These are phyloP conservation scores for Meyerozyma elateridarum DNA, from an alignment of 1,139 yeast genomes.

Conservation along the genomic window DNA sequence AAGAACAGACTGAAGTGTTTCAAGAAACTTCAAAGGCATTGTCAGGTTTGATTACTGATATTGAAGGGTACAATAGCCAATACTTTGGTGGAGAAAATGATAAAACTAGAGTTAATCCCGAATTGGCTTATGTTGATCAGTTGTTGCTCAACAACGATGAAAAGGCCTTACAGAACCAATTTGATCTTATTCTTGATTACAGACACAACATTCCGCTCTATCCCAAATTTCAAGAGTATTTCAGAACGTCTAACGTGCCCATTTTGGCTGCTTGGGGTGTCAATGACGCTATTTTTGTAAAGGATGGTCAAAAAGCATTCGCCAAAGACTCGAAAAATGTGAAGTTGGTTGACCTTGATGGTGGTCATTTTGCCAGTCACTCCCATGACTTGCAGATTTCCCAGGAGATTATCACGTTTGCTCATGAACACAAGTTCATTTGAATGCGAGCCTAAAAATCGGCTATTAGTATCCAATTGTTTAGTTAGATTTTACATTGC, in stretches of 20 bases:
- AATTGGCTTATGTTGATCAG: slow-evolving; percentile 25
- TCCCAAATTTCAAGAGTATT: slow-evolving; percentile 32
- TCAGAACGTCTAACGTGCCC: slow-evolving; percentile 30
- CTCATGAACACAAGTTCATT: too few species aligned
- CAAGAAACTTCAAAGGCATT: slow-evolving; percentile 11
- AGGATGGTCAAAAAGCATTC: slow-evolving; percentile 33
- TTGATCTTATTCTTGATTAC: slow-evolving; percentile 32
- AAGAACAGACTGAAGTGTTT: slow-evolving; percentile 5
- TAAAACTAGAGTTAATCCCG: slow-evolving; percentile 24
- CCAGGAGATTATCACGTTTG: slow-evolving; percentile 10
- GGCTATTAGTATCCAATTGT: too few species aligned
- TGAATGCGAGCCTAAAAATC: too few species aligned
- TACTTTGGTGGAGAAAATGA: slow-evolving; percentile 26
- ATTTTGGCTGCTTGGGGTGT: slow-evolving; percentile 40
- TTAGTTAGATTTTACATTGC: too few species aligned
- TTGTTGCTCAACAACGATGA: slow-evolving; percentile 10
- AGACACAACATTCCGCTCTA: slow-evolving; percentile 26
- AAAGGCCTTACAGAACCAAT: slow-evolving; percentile 18
- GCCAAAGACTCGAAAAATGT: slow-evolving; percentile 25
- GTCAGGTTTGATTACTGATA: slow-evolving; percentile 13
- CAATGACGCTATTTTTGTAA: slow-evolving; percentile 30
- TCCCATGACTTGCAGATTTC: slow-evolving; percentile 27
- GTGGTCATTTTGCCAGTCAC: slow-evolving; percentile 40
- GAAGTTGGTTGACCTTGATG: slow-evolving; percentile 20
- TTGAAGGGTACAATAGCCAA: slow-evolving; percentile 20